Evolutionary conservation across 108 stramenopile species (phyloP), one percentile per base, ranked within the genome.

Genomic region (Nannochloropsis oceanica): DNA sequence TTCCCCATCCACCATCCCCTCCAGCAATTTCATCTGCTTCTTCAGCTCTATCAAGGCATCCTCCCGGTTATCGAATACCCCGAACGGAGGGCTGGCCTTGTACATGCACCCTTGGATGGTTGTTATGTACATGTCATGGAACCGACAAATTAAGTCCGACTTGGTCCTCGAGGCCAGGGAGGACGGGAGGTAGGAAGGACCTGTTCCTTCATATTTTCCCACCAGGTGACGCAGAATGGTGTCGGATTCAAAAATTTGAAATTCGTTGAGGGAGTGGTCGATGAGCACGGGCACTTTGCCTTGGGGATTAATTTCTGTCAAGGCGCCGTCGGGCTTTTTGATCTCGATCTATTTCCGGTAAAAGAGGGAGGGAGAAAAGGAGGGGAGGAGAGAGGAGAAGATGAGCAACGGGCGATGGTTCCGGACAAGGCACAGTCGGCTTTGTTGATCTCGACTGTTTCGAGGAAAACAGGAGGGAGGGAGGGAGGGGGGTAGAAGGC

Each of bases 81-180:
- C 96, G 82, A 95, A 91, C 8, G 96, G 96, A 81, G 95, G 94
- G 2, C 91, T 87, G n/a, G 88, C 86, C 87, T 94, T 94, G 92
- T 98, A 98, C 90, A 98, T 81, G 84, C 94, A 95, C 0, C 92
- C 94, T 87, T 96, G 95, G 79, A 97, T 96, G 24, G 96, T 91
- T 12, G 94, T 90, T 13, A 98, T 91, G 88, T 98, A 98, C 83
- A 95, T 82, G 88, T 98, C 97, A 87, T 97, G 95, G 84, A 94
- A 93, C 8, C 97, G 94, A 80, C 91, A 91, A 83, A 98, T 94
- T 24, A 34, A 44, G 42, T 90, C 85, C 44, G 90, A 73, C 83
- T 94, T 95, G 59, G 95, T 93, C 42, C 86, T 85, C 25, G 42
- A 44, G 11, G 80, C 85, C n/a, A 95, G 92, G 85, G 95, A 90